Evolutionary conservation across 495 filamentous ascomycete genomes (phyloP), one percentile per base, ranked within the genome.

Genomic region (Talaromyces thailandensis): DNA sequence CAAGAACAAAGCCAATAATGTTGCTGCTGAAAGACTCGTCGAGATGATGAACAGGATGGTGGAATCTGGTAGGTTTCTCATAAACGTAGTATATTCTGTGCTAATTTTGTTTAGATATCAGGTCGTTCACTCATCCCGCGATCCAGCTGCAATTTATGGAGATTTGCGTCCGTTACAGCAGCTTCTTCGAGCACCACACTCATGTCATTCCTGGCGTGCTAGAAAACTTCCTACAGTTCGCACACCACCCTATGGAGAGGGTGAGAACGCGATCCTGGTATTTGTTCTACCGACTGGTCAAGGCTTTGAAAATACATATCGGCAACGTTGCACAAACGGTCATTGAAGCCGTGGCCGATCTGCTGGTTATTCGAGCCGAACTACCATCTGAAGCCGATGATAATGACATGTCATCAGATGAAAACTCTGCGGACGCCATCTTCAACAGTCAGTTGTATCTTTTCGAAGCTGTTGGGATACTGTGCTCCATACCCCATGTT

Each of bases 111-210:
- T 23, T 67, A 92, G 90, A 89, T 64, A 88, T 98, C 64, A 86
- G 89, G 64, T 86, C 82, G 26, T 94, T 90, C 70, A 85, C 88
- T 4, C 94, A 98, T 73, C 94, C 95, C 0, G 90, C 92, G 23
- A 90, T 96, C 31, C 86, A 97, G 62, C 80, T 98, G 16, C 92
- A 96, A 72, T 98, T 94, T 67, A 98, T 98, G 95, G 94, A 98
- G 67, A 94, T 96, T 45, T 95, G 91, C 70, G 92, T 96, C 32
- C 88, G 94, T 37, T 98, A 98, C 71, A 87, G 84, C 71, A 81
- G 84, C n/a, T 96, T 96, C 74, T 98, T 99, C 74, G 90, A 95
- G 63, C 79, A 82, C 37, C 88, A 96, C 65, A 81, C 87, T 2
- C 79, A 85, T 1, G 81, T 86, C 53, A 94, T 98, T 50, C 89